phyloP scores from a whole-genome alignment of 352 stramenopile genomes.

The Globisporangium sylvaticum region DNA sequence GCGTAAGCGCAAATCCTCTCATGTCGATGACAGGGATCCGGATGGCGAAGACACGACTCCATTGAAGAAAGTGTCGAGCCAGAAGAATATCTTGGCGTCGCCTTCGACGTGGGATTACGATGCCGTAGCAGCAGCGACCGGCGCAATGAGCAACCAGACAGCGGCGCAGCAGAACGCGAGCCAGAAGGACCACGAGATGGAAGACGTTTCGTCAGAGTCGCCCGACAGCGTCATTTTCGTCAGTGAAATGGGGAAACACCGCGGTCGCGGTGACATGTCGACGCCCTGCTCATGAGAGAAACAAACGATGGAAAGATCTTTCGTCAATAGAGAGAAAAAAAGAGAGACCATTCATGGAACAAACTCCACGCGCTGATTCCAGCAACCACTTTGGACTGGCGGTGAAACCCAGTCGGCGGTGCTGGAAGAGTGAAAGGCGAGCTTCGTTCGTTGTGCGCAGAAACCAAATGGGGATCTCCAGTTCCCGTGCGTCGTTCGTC shows the following conservation, averaged over 20 bases:
- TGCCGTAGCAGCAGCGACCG: neutral
- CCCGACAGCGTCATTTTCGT: conserved; percentile 25
- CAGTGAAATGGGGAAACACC: conserved; percentile 8
- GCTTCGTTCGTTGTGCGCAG: no score
- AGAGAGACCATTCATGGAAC: neutral
- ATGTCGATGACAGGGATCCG: conserved; percentile 40
- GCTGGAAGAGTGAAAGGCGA: no score
- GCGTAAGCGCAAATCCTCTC: conserved; percentile 71
- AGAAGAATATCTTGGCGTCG: conserved; percentile 55
- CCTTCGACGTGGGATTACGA: conserved; percentile 16
- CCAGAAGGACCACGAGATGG: conserved; percentile 46
- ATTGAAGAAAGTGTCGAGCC: conserved; percentile 71
- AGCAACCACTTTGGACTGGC: no score
- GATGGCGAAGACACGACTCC: conserved; percentile 14
- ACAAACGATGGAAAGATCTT: neutral
- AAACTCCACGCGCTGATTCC: neutral
- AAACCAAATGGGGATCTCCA: no score
- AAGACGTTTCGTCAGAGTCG: conserved; percentile 30
- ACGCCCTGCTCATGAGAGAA: conserved; percentile 6
- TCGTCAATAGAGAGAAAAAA: neutral
- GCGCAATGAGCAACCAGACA: conserved; percentile 11
- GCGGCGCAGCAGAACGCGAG: neutral
- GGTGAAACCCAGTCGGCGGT: no score
- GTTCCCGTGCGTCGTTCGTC: neutral
- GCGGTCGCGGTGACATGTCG: neutral